phyloP scores from a whole-genome alignment of 352 stramenopile species.

The Globisporangium takayamanum region DNA sequence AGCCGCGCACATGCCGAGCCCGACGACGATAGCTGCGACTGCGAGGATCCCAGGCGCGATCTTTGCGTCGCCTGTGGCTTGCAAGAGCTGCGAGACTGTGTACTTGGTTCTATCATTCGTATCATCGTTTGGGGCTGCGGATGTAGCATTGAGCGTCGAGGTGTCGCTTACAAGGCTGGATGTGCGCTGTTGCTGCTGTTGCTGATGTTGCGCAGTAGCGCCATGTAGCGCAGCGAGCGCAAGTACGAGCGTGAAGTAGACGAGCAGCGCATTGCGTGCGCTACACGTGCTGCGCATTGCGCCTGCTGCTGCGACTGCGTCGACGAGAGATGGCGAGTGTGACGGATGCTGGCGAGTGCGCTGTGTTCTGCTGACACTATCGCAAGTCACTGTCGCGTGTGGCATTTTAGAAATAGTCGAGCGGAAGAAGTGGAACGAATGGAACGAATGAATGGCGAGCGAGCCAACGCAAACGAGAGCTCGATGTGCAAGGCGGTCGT shows the following conservation, averaged over 20 bases:
- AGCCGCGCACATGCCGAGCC: conserved; percentile 30
- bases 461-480: no score
- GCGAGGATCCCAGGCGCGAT: conserved; percentile 37
- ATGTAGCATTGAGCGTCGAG: conserved; percentile 5
- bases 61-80: conserved; percentile 11
- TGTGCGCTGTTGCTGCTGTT: neutral
- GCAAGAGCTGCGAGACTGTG: conserved; percentile 7
- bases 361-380: no score
- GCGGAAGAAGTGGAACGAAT: no score
- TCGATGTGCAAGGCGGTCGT: no score
- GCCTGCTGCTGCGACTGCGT: no score
- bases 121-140: neutral
- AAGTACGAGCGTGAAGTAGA: neutral
- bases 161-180: neutral
- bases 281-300: no score
- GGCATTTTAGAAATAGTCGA: no score
- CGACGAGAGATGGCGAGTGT: no score
- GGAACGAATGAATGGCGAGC: no score
- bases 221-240: neutral
- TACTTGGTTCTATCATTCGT: neutral
- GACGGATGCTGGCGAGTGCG: no score
- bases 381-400: no score
- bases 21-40: conserved; percentile 31
- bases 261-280: no score
- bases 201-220: neutral